Conservation (phyloP, 2,329 filamentous ascomycete species). For the Fulvia fulva region DNA sequence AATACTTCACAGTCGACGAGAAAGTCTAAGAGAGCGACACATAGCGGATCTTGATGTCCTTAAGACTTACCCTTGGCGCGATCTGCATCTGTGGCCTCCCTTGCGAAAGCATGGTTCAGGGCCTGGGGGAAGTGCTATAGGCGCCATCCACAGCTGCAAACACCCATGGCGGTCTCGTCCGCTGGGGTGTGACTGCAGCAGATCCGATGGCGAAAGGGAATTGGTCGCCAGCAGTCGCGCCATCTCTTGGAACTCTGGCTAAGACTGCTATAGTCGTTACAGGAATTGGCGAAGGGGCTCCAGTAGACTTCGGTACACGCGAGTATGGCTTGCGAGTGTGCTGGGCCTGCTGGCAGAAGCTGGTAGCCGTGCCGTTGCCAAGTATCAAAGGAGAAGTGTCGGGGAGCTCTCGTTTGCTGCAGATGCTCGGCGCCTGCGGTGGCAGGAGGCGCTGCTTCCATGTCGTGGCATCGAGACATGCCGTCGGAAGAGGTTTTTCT, state of each 20-base stretch:
- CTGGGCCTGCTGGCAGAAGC: not conserved
- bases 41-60: constrained; percentile 13
- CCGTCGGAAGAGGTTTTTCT: not conserved
- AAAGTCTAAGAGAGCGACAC: constrained; percentile 1
- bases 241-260: constrained; percentile 2
- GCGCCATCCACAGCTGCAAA: constrained; percentile 18
- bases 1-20: constrained; percentile 1
- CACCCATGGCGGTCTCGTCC: constrained; percentile 11
- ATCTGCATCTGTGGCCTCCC: constrained; percentile 18
- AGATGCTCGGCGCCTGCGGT: not conserved
- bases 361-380: not conserved
- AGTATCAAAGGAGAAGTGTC: constrained; percentile 5
- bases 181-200: constrained; percentile 19
- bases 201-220: constrained; percentile 13
- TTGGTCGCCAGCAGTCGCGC: constrained; percentile 2
- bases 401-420: constrained; percentile 5
- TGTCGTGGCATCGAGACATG: constrained; percentile 2
- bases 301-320: constrained; percentile 4
- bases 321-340: not conserved
- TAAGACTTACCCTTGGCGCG: constrained; percentile 23
- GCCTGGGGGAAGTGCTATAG: constrained; percentile 12
- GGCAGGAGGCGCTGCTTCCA: not conserved
- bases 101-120: constrained; percentile 14
- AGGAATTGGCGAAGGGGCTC: not conserved
- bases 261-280: constrained; percentile 3